phyloP scores from a whole-genome alignment of 306 rosid genomes.

The Ammopiptanthus mongolicus region DNA sequence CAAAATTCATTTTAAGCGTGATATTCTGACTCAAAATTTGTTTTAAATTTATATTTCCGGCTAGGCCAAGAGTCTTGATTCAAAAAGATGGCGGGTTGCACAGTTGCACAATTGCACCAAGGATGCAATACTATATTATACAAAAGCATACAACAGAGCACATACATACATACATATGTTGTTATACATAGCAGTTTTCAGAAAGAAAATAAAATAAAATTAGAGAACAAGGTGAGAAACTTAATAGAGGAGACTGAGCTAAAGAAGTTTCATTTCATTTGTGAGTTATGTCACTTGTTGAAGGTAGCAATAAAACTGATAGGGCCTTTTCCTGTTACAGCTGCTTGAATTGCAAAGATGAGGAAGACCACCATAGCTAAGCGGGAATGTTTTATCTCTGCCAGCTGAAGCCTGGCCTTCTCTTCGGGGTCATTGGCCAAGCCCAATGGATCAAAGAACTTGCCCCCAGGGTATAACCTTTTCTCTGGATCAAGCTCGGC shows the following conservation, averaged over 20 bases:
- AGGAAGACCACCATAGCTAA: constrained; percentile 80
- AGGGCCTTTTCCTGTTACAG: constrained; percentile 75
- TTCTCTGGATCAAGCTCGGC: constrained; percentile 78
- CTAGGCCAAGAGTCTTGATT: neutral
- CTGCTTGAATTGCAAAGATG: constrained; percentile 71
- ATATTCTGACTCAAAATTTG: neutral
- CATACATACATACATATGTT: neutral
- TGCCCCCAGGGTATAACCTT: constrained; percentile 77
- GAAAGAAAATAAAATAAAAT: neutral
- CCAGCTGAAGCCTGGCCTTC: constrained; percentile 64
- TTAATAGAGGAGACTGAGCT: neutral
- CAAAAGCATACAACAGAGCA: constrained; percentile 17
- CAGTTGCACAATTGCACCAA: neutral
- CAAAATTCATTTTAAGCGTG: no score
- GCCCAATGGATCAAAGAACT: constrained; percentile 71
- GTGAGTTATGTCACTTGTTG: constrained; percentile 38
- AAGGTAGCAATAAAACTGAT: constrained; percentile 63
- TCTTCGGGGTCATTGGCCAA: constrained; percentile 58
- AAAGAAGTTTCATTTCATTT: neutral
- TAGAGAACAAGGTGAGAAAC: neutral
- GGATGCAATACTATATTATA: neutral
- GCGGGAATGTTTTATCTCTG: constrained; percentile 77
- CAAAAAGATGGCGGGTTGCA: neutral
- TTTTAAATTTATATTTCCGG: neutral
- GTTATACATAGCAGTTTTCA: constrained; percentile 8